Evolutionary conservation across 192 early-diverging fungal species (phyloP).

Genomic region (Entomortierella beljakovae): DNA sequence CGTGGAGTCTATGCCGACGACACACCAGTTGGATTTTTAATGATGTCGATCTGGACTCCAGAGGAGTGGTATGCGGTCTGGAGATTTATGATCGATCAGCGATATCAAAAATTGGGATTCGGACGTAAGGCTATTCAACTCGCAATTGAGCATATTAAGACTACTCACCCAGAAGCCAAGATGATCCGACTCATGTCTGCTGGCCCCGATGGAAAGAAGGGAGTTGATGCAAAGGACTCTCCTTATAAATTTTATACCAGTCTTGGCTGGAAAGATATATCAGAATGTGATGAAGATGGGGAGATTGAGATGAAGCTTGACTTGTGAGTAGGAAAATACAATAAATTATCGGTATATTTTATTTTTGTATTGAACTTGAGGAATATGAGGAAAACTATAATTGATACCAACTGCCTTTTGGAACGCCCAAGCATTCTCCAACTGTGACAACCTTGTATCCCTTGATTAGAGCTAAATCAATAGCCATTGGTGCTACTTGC

Average conservation of each 20-base stretch:
- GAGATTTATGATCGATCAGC: slow-evolving; percentile 29
- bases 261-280: slow-evolving; percentile 13
- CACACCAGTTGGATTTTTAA: slow-evolving; percentile 10
- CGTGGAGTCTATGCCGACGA: slow-evolving; percentile 20
- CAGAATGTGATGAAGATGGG: slow-evolving; percentile 14
- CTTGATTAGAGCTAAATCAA: slow-evolving; percentile 43
- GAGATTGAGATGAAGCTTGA: slow-evolving; percentile 7
- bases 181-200: slow-evolving; percentile 6
- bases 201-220: slow-evolving; percentile 12
- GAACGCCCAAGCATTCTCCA: slow-evolving; percentile 55
- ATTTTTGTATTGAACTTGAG: too few species aligned
- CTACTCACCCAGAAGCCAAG: slow-evolving; percentile 8
- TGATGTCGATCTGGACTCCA: slow-evolving; percentile 13
- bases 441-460: slow-evolving; percentile 62
- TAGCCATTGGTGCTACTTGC: slow-evolving; percentile 56
- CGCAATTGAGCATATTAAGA: slow-evolving; percentile 4
- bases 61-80: slow-evolving; percentile 17
- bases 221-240: slow-evolving; percentile 10
- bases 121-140: slow-evolving; percentile 11
- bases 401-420: slow-evolving; percentile 37
- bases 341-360: not conserved
- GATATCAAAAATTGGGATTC: slow-evolving; percentile 1
- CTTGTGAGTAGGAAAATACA: not conserved
- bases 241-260: slow-evolving; percentile 21
- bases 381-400: too few species aligned